Evolutionary conservation across 768 basidiomycete genomes (phyloP), one percentile per base, ranked within the genome.

Genomic region (Boletus bicolor): DNA sequence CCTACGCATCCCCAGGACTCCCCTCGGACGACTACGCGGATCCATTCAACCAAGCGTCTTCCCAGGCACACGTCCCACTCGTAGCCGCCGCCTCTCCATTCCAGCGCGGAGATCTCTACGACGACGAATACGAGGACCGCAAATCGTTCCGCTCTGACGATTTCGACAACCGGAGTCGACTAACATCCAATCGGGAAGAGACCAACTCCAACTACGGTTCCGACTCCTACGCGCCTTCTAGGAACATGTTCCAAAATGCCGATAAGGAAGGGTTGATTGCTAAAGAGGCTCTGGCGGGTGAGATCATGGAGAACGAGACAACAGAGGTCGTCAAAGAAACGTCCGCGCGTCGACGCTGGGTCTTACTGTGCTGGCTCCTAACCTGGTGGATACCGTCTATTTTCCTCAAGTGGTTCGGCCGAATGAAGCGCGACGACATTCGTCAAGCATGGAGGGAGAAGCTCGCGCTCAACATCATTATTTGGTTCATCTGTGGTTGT

Each of bases 361-460:
- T 97, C 9, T 77, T 80, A 17, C 72, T 98, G 0, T 92, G 89
- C 62, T 93, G 92, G 89, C 68, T 91, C 15, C 76, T 98, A 49
- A 99, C 97, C 1, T 99, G 82, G 77, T 98, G 93, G 92, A 73
- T 93, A 6, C 97, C 96, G 0, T 84, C 80, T 12, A 79, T 79
- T 3, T 71, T 86, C 49, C 74, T 99, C 42, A 77, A 72, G 10
- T 85, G 81, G 68, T 58, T 91, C 51, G 94, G 96, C 1, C 80
- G 91, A 30, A 97, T 98, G 94, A 97, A 98, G 75, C 87, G 96
- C 7, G 71, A 87, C 59, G 97, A 99, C 64, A 80, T 99, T 24
- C 84, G 89, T 26, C 93, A 98, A 71, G 97, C 97, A 2, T 99
- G 97, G 97, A 78, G 96, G 55, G 97, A 98, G 74, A 98, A 99